A percentile compares a stretch with the other conserved stretches of the same genome.
phyloP scores from a whole-genome alignment of 1,139 yeast species.

The Protomyces arabidopsidicola region DNA sequence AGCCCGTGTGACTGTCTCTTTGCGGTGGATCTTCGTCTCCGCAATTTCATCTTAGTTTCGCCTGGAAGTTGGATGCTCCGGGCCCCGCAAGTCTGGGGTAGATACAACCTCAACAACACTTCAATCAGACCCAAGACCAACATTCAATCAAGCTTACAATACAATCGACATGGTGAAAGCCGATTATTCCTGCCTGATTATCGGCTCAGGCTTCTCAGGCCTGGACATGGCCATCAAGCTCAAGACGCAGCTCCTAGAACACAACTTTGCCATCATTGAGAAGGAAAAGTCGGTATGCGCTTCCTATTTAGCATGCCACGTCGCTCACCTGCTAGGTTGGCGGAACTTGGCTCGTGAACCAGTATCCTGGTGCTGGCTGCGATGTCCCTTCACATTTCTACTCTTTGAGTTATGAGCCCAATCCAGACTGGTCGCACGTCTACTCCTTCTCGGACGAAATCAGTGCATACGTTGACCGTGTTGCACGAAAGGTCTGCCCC shows the following conservation, averaged over 20 bases:
- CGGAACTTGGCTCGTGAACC: conserved; percentile 36
- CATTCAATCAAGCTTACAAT: no score
- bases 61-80: no score
- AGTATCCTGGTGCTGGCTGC: conserved; percentile 37
- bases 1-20: no score
- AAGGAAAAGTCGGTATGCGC: conserved; percentile 30
- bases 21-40: no score
- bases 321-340: conserved; percentile 29
- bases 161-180: background rate
- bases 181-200: background rate
- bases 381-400: conserved; percentile 37
- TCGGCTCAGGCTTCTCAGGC: conserved; percentile 42
- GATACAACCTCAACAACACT: no score
- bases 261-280: conserved; percentile 35
- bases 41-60: no score
- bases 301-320: no score
- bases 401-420: conserved; percentile 36
- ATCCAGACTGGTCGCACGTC: conserved; percentile 36
- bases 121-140: no score
- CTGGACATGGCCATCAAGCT: conserved; percentile 34
- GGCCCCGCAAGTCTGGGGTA: no score
- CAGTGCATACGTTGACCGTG: conserved; percentile 33
- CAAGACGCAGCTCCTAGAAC: conserved; percentile 32
- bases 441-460: conserved; percentile 35
- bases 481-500: conserved; percentile 34